A percentile compares a stretch with the other conserved stretches of the same genome.
Evolutionary conservation across 805 yeast species (phyloP).

Genomic region (Candida ascalaphidarum): DNA sequence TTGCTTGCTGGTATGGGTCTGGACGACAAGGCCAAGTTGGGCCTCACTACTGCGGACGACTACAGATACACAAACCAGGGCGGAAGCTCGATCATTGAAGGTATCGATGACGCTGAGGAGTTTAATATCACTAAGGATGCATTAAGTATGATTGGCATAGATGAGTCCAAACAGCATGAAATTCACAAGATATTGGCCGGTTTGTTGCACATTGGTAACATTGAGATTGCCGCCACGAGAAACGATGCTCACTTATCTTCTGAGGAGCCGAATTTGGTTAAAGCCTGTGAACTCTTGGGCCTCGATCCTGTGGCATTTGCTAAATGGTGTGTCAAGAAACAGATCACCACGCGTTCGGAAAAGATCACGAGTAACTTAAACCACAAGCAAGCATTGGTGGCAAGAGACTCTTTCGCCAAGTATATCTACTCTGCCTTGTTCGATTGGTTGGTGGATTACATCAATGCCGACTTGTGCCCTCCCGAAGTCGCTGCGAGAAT

Average conservation of each 20-base stretch:
- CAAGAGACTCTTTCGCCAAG: slow-evolving; percentile 95
- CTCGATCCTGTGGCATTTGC: slow-evolving; percentile 66
- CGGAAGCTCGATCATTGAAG: slow-evolving; percentile 60
- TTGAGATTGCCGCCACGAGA: slow-evolving; percentile 76
- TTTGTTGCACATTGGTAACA: slow-evolving; percentile 86
- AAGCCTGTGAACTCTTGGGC: slow-evolving; percentile 80
- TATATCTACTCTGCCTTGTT: slow-evolving; percentile 86
- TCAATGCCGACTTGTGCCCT: slow-evolving; percentile 76
- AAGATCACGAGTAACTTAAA: slow-evolving; percentile 79
- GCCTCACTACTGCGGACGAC: slow-evolving; percentile 57
- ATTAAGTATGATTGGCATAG: slow-evolving; percentile 69
- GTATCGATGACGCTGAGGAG: slow-evolving; percentile 78
- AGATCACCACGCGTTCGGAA: slow-evolving; percentile 86
- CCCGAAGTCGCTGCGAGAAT: slow-evolving; percentile 53
- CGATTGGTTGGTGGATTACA: slow-evolving; percentile 88
- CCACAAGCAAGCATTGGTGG: slow-evolving; percentile 78
- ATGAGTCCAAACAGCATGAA: slow-evolving; percentile 45
- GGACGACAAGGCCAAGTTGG: slow-evolving; percentile 47
- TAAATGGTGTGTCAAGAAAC: slow-evolving; percentile 90
- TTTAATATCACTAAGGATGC: slow-evolving; percentile 72
- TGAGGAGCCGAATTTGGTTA: slow-evolving; percentile 78
- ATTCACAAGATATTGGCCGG: slow-evolving; percentile 82
- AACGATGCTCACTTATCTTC: slow-evolving; percentile 73
- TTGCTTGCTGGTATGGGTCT: slow-evolving; percentile 62
- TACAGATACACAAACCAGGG: slow-evolving; percentile 87